Percentiles rank a stretch among this genome's conserved stretches.
Evolutionary conservation across 2,329 filamentous ascomycete species (phyloP).

Genomic region (Triangularia setosa): DNA sequence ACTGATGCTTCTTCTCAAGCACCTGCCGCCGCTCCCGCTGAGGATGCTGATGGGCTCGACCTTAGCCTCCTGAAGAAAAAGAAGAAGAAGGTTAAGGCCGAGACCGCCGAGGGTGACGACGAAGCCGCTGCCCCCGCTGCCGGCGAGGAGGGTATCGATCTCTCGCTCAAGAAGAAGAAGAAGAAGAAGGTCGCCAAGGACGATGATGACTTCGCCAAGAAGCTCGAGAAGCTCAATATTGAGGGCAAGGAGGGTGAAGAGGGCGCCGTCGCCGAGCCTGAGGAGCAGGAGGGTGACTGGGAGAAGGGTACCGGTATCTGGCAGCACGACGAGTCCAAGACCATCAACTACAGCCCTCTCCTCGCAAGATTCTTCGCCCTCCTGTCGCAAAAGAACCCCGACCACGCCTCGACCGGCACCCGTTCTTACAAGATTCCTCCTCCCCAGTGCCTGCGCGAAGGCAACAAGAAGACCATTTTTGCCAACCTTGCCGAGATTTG

Average conservation of each 20-base stretch:
- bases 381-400: conserved; percentile 92
- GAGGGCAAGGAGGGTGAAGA: conserved; percentile 58
- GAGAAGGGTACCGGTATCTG: conserved; percentile 87
- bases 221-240: conserved; percentile 30
- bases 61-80: conserved; percentile 68
- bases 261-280: conserved; percentile 41
- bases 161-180: conserved; percentile 71
- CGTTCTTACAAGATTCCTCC: conserved; percentile 99
- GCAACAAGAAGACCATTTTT: conserved; percentile 99
- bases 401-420: conserved; percentile 80
- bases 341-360: conserved; percentile 80
- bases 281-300: conserved; percentile 69
- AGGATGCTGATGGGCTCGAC: conserved; percentile 54
- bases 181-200: conserved; percentile 64
- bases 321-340: conserved; percentile 71
- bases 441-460: conserved; percentile 97
- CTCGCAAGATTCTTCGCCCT: conserved; percentile 92
- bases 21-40: conserved; percentile 44
- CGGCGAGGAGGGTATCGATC: conserved; percentile 46
- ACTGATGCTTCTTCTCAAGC: conserved; percentile 45
- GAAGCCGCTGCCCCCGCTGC: conserved; percentile 41
- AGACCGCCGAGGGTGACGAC: conserved; percentile 45
- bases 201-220: conserved; percentile 33
- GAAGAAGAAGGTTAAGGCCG: conserved; percentile 63
- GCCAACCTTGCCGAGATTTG: conserved; percentile 98